Evolutionary conservation across 768 basidiomycete genomes (phyloP), one percentile per base, ranked within the genome.

Genomic region (Mycena belliarum): DNA sequence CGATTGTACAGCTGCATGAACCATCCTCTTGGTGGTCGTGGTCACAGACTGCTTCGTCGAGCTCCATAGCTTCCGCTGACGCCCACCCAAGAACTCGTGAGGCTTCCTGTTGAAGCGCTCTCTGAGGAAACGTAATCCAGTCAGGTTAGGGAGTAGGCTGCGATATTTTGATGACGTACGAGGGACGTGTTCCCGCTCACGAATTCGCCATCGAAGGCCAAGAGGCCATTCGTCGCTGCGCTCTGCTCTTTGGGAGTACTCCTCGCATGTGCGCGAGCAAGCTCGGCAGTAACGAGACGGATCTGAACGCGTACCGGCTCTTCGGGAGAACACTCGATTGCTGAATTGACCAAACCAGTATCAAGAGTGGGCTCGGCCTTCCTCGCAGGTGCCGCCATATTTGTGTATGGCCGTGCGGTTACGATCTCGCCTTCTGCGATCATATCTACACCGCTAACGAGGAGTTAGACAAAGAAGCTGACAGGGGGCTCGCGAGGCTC

Each of bases 1-100:
- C 65, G 18, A 65, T 50, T 15, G 61, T 42, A 50, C 68, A 69
- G 37, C 66, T 67, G 46, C 68, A 69, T 15, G 59, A 35, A 21
- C 29, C 32, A 10, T 26, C 42, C 4, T n/a, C n/a, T 15, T 52
- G 52, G 12, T 65, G 61, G 7, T 55, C 18, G 42, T 49, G 49
- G 41, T 54, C 38, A 16, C 47, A 37, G 21, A 54, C 49, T 23
- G 57, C 64, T 12, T 35, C 33, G 48, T 49, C 48, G 2, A 29
- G 18, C 1, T 46, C 45, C 45, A 46, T 29, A 3, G 38, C n/a
- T 2, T 51, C 25, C 1, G 37, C 9, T 2, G 28, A 23, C 26
- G 15, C 47, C 61, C 55, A 58, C 44, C 54, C 57, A 8, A 69
- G 57, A 12, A 64, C 49, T 16, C 56, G 59, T 15, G 51, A 52